Evolutionary conservation across 1,284 basidiomycete species (phyloP).

Genomic region (Veloporphyrellus conicus): DNA sequence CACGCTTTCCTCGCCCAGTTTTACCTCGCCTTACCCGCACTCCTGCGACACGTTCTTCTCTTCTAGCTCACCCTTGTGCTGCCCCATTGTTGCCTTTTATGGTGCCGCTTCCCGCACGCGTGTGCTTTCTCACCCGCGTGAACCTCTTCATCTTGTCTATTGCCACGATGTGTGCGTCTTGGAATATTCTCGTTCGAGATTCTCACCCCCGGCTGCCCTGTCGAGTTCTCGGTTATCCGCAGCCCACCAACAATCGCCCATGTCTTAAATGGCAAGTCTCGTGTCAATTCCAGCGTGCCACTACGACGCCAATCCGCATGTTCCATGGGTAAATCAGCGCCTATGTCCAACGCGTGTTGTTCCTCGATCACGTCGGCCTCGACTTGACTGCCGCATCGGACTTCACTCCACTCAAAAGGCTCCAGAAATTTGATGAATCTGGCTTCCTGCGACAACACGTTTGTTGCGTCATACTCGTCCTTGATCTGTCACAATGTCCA

Average conservation of each 20-base stretch:
- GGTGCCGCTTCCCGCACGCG: conserved; percentile 38
- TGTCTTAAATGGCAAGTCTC: conserved; percentile 23
- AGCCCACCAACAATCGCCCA: conserved; percentile 13
- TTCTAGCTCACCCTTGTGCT: conserved; percentile 44
- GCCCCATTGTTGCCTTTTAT: conserved; percentile 55
- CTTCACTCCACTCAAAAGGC: conserved; percentile 64
- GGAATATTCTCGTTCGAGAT: conserved; percentile 34
- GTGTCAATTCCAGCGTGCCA: conserved; percentile 31
- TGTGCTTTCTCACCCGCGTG: conserved; percentile 33
- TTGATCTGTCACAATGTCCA: conserved; percentile 65
- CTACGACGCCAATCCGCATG: conserved; percentile 32
- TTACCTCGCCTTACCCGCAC: conserved; percentile 58
- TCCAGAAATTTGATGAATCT: conserved; percentile 52
- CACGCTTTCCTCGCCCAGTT: conserved; percentile 47
- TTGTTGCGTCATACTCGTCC: conserved; percentile 56
- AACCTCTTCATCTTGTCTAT: conserved; percentile 29
- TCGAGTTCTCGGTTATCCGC: conserved; percentile 28
- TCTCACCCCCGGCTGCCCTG: conserved; percentile 27
- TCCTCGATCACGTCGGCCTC: conserved; percentile 60
- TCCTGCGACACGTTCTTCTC: conserved; percentile 51
- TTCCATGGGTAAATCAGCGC: conserved; percentile 42
- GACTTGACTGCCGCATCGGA: conserved; percentile 48
- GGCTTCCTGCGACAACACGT: conserved; percentile 66
- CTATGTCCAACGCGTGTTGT: conserved; percentile 57
- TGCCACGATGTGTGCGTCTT: conserved; percentile 37